A percentile compares a stretch with the other conserved stretches of the same genome.
phyloP scores from a whole-genome alignment of 768 basidiomycete species.

The Termitomyces sp. region DNA sequence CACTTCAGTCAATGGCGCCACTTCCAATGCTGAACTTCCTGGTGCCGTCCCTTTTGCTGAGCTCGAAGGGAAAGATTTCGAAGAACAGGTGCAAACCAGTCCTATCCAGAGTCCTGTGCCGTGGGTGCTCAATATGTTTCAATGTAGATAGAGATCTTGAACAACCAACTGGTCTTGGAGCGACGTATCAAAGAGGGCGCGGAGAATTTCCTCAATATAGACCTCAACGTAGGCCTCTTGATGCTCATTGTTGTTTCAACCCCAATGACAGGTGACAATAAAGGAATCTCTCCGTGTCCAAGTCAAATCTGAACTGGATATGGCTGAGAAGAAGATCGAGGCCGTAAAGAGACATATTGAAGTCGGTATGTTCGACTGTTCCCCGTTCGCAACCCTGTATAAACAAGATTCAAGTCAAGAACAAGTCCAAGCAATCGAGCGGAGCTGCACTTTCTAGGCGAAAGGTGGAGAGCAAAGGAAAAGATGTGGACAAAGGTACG shows the following conservation, averaged over 20 bases:
- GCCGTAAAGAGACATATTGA: constrained; percentile 57
- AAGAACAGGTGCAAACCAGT: constrained; percentile 35
- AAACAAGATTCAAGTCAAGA: constrained; percentile 22
- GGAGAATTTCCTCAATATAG: constrained; percentile 78
- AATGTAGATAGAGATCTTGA: constrained; percentile 59
- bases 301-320: constrained; percentile 74
- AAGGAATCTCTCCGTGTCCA: constrained; percentile 63
- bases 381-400: constrained; percentile 4
- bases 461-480: constrained; percentile 11
- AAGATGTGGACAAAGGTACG: constrained; percentile 34
- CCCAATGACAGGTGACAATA: not conserved
- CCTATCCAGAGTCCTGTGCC: not conserved
- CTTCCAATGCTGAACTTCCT: constrained; percentile 9
- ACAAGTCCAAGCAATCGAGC: constrained; percentile 16
- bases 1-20: constrained; percentile 20
- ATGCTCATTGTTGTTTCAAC: not conserved
- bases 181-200: constrained; percentile 88
- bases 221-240: constrained; percentile 39
- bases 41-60: constrained; percentile 31
- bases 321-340: constrained; percentile 70
- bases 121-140: not conserved
- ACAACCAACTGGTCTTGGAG: constrained; percentile 66
- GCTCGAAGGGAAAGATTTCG: constrained; percentile 39
- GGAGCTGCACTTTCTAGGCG: constrained; percentile 14
- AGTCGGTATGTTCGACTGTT: constrained; percentile 31